Base-by-base conservation (phyloP, 345 rosid species). In the Physaria fendleri region DNA sequence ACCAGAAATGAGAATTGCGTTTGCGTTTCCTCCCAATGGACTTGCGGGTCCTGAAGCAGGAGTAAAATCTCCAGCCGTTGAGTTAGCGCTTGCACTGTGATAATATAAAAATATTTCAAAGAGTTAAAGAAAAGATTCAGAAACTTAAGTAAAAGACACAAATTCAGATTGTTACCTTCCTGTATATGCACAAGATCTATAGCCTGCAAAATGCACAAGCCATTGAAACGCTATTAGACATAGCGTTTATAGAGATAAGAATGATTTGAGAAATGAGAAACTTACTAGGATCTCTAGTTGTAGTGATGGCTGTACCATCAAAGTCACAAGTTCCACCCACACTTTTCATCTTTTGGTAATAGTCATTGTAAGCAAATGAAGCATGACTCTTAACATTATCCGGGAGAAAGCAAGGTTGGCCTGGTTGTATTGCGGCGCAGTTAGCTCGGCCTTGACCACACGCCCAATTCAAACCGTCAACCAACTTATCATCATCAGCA, bases 371-470 rank as follows among this genome's bases (percentile, higher is more conserved):
- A 22, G 98, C 98, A 75, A 74, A 94, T 2, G 99, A 94, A 29
- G 97, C 97, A 18, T 89, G 99, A 65, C 76, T 85, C 62, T 58
- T 66, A 42, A 79, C 18, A 39, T 61, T 73, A 52, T 90, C 60
- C 0, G 99, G 99, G 1, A 22, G 37, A 77, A 59, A 94, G 58
- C 99, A 94, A 0, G 85, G 66, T 55, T 59, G 69, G 35, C 99
- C 99, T 11, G 72, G 57, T 63, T 87, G 99, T 53, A 90, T 80
- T 21, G 85, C 74, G 0, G 69, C 20, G 44, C 99, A 94, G 49
- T 80, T 85, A 56, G 97, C 99, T 57, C 73, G 82, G 32, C 99
- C 95, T 74, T 73, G 87, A 27, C 99, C 97, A 64, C 97, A 94
- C 40, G 99, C 99, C 97, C 97, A 94, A 69, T 87, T 80, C 59